phyloP scores from a whole-genome alignment of 768 basidiomycete genomes.

The Pluteus cervinus region DNA sequence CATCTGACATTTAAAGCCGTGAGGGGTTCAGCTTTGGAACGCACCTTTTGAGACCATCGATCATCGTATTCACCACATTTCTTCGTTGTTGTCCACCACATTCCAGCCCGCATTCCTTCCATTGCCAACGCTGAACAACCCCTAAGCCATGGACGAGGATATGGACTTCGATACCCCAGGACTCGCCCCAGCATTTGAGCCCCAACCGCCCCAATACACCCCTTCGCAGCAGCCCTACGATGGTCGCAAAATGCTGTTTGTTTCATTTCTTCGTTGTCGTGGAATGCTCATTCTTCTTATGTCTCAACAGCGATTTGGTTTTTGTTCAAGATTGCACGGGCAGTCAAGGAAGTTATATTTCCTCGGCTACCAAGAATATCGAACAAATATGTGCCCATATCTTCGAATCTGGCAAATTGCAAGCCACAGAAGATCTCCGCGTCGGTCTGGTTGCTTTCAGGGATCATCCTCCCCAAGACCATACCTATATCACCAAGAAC shows the following conservation, averaged over 20 bases:
- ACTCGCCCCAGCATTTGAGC: slow-evolving; percentile 28
- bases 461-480: slow-evolving; percentile 97
- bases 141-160: slow-evolving; percentile 71
- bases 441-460: slow-evolving; percentile 93
- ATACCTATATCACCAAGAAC: slow-evolving; percentile 89
- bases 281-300: not conserved
- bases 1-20: slow-evolving; percentile 2
- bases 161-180: slow-evolving; percentile 58
- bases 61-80: not conserved
- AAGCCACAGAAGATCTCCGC: slow-evolving; percentile 78
- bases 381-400: slow-evolving; percentile 93
- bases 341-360: slow-evolving; percentile 83
- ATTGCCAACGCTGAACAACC: too few species aligned
- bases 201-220: slow-evolving; percentile 17
- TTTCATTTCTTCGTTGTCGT: slow-evolving; percentile 7
- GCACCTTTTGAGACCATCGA: too few species aligned
- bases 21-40: too few species aligned
- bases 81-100: not conserved
- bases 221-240: slow-evolving; percentile 16
- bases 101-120: slow-evolving; percentile 1
- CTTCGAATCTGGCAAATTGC: slow-evolving; percentile 90
- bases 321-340: slow-evolving; percentile 97
- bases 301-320: slow-evolving; percentile 70
- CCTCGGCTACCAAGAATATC: slow-evolving; percentile 95
- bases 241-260: slow-evolving; percentile 72